A percentile compares a stretch with the other conserved stretches of the same genome.
These are phyloP conservation scores for Xerophyta viscosa DNA, from an alignment of 106 monocot species.

Conservation along the genomic window DNA sequence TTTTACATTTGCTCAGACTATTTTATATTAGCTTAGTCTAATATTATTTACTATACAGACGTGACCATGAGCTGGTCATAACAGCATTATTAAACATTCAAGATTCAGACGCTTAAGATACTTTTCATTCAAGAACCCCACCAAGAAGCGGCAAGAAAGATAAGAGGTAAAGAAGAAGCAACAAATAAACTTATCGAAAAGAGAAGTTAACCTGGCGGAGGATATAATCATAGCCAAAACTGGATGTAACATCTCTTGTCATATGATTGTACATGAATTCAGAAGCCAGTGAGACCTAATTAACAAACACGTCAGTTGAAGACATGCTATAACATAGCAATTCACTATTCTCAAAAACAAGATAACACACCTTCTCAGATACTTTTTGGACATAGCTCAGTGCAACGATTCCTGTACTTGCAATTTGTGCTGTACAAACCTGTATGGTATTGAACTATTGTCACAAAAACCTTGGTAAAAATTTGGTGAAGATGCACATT, in stretches of 20 bases:
- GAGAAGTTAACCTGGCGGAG: slow-evolving; percentile 73
- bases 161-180: not conserved
- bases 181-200: not conserved
- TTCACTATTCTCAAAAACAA: not conserved
- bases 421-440: slow-evolving; percentile 92
- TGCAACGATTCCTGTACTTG: slow-evolving; percentile 88
- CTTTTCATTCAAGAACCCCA: not conserved
- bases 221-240: slow-evolving; percentile 98
- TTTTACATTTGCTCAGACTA: too few relatives aligned
- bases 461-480: not conserved
- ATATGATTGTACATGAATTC: slow-evolving; percentile 99
- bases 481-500: not conserved
- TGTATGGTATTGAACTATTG: slow-evolving; percentile 13
- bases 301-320: not conserved
- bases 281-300: slow-evolving; percentile 94
- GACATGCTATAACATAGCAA: not conserved
- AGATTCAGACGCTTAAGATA: not conserved
- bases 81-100: too few relatives aligned
- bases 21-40: too few relatives aligned
- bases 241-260: slow-evolving; percentile 85
- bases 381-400: slow-evolving; percentile 98
- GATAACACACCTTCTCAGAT: slow-evolving; percentile 74
- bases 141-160: not conserved
- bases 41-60: too few relatives aligned
- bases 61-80: too few relatives aligned